phyloP scores from a whole-genome alignment of 768 basidiomycete genomes.

The Phallus indusiatus region DNA sequence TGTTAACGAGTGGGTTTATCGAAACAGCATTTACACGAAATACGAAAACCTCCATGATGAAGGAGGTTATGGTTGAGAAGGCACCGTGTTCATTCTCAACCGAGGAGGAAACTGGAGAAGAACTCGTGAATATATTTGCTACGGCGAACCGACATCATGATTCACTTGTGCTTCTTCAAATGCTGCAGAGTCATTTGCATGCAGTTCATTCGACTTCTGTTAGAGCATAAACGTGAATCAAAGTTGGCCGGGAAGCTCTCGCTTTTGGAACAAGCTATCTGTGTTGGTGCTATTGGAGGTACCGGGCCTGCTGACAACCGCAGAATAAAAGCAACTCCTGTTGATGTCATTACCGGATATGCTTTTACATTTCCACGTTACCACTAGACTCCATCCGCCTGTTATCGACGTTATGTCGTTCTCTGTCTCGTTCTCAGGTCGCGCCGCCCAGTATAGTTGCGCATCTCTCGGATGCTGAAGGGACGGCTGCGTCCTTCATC shows the following conservation, averaged over 20 bases:
- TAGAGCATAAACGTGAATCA: slow-evolving; percentile 54
- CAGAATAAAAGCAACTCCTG: slow-evolving; percentile 51
- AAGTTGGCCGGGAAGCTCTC: slow-evolving; percentile 27
- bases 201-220: slow-evolving; percentile 46
- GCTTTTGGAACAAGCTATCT: slow-evolving; percentile 69
- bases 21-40: slow-evolving; percentile 37
- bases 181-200: slow-evolving; percentile 65
- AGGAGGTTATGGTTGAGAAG: slow-evolving; percentile 63
- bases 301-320: slow-evolving; percentile 33
- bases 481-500: slow-evolving; percentile 55
- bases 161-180: slow-evolving; percentile 53
- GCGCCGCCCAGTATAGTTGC: slow-evolving; percentile 66
- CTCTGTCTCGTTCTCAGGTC: slow-evolving; percentile 49
- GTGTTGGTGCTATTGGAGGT: slow-evolving; percentile 47
- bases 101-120: slow-evolving; percentile 51
- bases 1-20: too few species aligned
- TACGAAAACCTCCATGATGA: slow-evolving; percentile 28
- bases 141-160: slow-evolving; percentile 59
- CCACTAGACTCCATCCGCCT: slow-evolving; percentile 60
- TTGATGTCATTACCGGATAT: slow-evolving; percentile 65
- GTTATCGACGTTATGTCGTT: slow-evolving; percentile 57
- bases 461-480: slow-evolving; percentile 70
- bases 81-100: slow-evolving; percentile 75
- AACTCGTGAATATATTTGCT: slow-evolving; percentile 51
- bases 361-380: slow-evolving; percentile 48